Conservation (phyloP, 495 filamentous ascomycete genomes). For the Friedmanniomyces endolithicus region DNA sequence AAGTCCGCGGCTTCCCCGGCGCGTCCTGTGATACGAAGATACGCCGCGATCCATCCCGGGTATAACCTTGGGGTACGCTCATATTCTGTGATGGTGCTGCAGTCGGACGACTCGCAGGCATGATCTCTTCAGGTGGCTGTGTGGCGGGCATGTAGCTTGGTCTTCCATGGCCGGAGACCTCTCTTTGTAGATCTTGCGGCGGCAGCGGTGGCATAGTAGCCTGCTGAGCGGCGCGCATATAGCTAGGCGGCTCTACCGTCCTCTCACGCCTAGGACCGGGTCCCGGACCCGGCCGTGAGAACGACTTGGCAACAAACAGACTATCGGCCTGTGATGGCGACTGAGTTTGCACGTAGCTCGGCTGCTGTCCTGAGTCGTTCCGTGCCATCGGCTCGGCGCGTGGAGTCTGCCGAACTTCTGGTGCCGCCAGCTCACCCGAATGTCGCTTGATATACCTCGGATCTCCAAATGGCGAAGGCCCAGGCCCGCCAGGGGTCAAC, state of each 20-base stretch:
- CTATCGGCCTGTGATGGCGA: not conserved
- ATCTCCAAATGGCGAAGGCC: constrained; percentile 16
- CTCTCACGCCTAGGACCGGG: not conserved
- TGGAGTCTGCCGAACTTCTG: not conserved
- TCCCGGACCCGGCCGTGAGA: not conserved
- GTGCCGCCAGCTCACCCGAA: constrained; percentile 1
- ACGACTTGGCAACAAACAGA: not conserved
- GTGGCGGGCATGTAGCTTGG: constrained; percentile 15
- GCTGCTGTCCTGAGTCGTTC: not conserved
- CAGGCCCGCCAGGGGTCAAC: constrained; percentile 4
- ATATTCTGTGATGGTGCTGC: constrained; percentile 1
- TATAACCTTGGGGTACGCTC: not conserved
- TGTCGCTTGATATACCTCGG: constrained; percentile 17
- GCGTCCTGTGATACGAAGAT: not conserved
- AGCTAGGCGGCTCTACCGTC: constrained; percentile 2
- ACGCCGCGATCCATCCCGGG: not conserved
- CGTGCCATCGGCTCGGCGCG: not conserved
- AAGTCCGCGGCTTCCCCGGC: not conserved
- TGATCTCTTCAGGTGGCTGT: not conserved
- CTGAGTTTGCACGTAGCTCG: not conserved
- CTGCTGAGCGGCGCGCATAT: constrained; percentile 2
- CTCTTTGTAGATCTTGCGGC: not conserved
- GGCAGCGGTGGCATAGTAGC: not conserved
- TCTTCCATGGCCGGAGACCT: not conserved
- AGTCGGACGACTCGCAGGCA: not conserved